Evolutionary conservation across 1,284 basidiomycete species (phyloP).

Genomic region (Microbotryum violaceum): DNA sequence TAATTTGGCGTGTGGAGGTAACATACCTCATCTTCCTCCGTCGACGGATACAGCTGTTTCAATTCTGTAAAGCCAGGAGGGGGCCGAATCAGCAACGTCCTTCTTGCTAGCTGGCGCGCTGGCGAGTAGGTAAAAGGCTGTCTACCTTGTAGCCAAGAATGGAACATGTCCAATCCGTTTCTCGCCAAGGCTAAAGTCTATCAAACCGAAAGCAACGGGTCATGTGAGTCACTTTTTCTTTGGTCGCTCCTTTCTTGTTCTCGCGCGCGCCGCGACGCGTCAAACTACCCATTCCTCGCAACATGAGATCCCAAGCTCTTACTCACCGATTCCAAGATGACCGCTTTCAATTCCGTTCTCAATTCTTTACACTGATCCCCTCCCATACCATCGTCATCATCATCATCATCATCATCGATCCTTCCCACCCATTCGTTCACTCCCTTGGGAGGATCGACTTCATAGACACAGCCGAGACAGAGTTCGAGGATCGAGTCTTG

Average conservation of each 20-base stretch:
- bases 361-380: too few relatives aligned
- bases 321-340: background rate
- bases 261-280: background rate
- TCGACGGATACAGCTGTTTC: background rate
- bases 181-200: conserved; percentile 3
- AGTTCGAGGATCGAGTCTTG: conserved; percentile 7
- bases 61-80: conserved; percentile 2
- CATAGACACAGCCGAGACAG: background rate
- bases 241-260: too few relatives aligned
- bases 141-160: background rate
- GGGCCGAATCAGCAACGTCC: background rate
- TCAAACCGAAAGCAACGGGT: background rate
- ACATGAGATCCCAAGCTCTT: background rate
- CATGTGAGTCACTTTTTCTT: too few relatives aligned
- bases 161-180: background rate
- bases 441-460: background rate
- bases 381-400: background rate
- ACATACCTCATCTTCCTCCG: conserved; percentile 24
- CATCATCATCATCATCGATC: background rate
- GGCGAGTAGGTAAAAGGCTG: too few relatives aligned
- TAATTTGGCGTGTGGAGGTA: too few relatives aligned
- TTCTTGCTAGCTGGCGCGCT: conserved; percentile 1
- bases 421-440: conserved; percentile 6
- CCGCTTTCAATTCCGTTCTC: background rate
- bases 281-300: background rate